These are phyloP conservation scores for Stromatinia cepivora DNA, from an alignment of 2,329 filamentous ascomycete genomes.

Conservation along the genomic window DNA sequence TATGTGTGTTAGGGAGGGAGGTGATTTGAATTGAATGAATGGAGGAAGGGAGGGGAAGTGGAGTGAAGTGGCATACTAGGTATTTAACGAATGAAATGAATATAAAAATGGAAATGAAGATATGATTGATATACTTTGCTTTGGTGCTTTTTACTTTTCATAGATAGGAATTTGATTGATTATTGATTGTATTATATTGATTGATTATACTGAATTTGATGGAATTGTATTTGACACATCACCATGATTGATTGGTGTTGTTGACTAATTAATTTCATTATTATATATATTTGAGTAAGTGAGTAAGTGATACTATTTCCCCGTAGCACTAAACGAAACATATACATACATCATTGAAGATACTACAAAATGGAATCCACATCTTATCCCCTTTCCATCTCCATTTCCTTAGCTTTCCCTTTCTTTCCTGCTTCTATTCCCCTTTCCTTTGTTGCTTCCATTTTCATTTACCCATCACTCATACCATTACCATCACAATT, in stretches of 20 bases:
- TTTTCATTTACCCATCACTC: neutral
- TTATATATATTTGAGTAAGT: neutral
- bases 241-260: too few species aligned
- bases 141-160: neutral
- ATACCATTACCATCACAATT: neutral
- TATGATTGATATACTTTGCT: constrained; percentile 5
- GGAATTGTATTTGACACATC: too few species aligned
- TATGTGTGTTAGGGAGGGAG: neutral
- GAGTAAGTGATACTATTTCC: too few species aligned
- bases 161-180: neutral
- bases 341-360: too few species aligned
- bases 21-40: neutral
- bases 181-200: neutral
- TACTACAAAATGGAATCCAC: too few species aligned
- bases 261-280: too few species aligned
- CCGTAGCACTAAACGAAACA: too few species aligned
- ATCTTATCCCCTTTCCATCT: neutral
- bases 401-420: too few species aligned
- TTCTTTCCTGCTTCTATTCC: too few species aligned
- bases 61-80: neutral
- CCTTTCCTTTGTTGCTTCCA: too few species aligned
- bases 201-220: too few species aligned
- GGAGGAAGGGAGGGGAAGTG: neutral
- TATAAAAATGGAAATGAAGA: constrained; percentile 1
- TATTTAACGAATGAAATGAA: constrained; percentile 14